Evolutionary conservation across 768 basidiomycete species (phyloP).

Genomic region (Collybiopsis confluens): DNA sequence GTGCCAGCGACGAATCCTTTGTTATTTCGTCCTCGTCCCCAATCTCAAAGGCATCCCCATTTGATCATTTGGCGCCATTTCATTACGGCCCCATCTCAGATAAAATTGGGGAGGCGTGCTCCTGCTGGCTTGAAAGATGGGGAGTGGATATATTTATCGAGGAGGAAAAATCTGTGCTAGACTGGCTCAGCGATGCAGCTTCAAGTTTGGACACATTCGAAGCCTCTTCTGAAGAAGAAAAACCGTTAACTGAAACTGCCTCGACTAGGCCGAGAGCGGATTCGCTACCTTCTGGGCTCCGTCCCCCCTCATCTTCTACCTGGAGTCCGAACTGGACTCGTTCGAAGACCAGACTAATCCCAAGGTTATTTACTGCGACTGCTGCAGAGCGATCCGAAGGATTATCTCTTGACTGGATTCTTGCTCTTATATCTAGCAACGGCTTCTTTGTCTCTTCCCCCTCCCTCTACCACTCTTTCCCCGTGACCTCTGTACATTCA

Average conservation of each 20-base stretch:
- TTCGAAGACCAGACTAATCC: constrained; percentile 20
- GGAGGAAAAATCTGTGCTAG: constrained; percentile 41
- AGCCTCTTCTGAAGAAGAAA: neutral
- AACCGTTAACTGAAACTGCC: neutral
- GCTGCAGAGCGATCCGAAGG: constrained; percentile 41
- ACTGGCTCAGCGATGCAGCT: constrained; percentile 16
- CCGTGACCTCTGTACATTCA: neutral
- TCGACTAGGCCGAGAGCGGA: neutral
- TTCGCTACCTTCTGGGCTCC: neutral
- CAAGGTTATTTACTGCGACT: constrained; percentile 58
- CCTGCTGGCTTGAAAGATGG: constrained; percentile 88
- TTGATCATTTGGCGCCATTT: constrained; percentile 30
- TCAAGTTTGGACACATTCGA: constrained; percentile 21
- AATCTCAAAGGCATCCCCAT: constrained; percentile 5
- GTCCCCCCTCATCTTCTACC: constrained; percentile 2
- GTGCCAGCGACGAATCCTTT: constrained; percentile 18
- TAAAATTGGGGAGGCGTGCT: constrained; percentile 88
- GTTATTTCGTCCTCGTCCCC: neutral
- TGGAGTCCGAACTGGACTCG: constrained; percentile 7
- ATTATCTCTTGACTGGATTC: constrained; percentile 66
- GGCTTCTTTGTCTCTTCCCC: constrained; percentile 57
- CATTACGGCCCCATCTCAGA: constrained; percentile 86
- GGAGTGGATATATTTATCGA: constrained; percentile 69
- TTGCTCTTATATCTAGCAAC: constrained; percentile 72
- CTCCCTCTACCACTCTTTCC: neutral